phyloP scores from a whole-genome alignment of 139 green algal genomes.

The Microglena sp. region DNA sequence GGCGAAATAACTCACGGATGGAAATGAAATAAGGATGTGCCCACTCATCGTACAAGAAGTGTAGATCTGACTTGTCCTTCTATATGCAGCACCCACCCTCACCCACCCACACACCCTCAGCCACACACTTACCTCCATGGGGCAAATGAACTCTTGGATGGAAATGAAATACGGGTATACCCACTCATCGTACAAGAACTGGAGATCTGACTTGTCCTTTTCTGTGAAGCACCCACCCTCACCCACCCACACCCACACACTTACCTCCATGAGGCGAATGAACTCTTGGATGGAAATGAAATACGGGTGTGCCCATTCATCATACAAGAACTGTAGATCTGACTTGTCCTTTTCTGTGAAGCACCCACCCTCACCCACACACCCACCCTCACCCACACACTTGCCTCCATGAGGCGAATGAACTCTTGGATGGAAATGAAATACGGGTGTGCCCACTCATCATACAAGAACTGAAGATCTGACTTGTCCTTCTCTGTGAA shows the following conservation, averaged over 20 bases:
- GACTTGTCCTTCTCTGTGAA: slow-evolving; percentile 65
- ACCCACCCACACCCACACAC: not conserved
- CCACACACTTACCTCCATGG: slow-evolving; percentile 67
- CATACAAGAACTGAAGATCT: slow-evolving; percentile 86
- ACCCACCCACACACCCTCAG: no score
- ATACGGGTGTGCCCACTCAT: slow-evolving; percentile 82
- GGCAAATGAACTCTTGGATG: slow-evolving; percentile 75
- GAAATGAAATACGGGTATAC: slow-evolving; percentile 92
- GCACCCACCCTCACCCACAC: no score
- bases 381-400: no score
- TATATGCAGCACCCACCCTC: slow-evolving; percentile 73
- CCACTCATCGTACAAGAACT: slow-evolving; percentile 91
- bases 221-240: no score
- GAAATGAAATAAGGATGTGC: slow-evolving; percentile 94
- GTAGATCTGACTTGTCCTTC: slow-evolving; percentile 63
- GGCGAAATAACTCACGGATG: slow-evolving; percentile 78
- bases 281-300: slow-evolving; percentile 93
- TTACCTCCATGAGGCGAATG: slow-evolving; percentile 65
- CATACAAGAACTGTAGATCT: slow-evolving; percentile 86
- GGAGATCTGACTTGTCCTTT: slow-evolving; percentile 63
- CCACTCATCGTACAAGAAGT: slow-evolving; percentile 95
- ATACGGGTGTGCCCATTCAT: slow-evolving; percentile 90
- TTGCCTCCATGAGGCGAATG: slow-evolving; percentile 62
- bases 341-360: slow-evolving; percentile 65
- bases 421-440: slow-evolving; percentile 91